phyloP scores from a whole-genome alignment of 257 asterid species.

The Sherardia arvensis region DNA sequence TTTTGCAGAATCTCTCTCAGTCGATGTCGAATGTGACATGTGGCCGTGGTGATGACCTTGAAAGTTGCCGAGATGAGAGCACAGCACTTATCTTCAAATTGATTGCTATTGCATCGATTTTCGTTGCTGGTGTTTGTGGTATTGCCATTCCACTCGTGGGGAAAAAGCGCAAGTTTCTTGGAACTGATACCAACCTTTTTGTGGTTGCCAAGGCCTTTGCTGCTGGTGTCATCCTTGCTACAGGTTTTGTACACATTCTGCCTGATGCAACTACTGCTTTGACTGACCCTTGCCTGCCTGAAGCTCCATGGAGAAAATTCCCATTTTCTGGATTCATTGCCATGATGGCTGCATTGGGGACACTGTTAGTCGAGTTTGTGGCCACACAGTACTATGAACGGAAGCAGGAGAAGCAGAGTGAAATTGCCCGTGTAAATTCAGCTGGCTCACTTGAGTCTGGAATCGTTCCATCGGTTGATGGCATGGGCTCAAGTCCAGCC shows the following conservation, averaged over 20 bases:
- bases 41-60: constrained; percentile 21
- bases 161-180: constrained; percentile 58
- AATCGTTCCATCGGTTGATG: constrained; percentile 39
- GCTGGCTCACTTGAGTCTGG: constrained; percentile 45
- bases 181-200: constrained; percentile 69
- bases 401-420: constrained; percentile 54
- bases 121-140: constrained; percentile 69
- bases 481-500: constrained; percentile 20
- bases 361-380: constrained; percentile 70
- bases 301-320: constrained; percentile 68
- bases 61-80: constrained; percentile 55
- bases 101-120: constrained; percentile 64
- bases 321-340: constrained; percentile 95
- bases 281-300: constrained; percentile 57
- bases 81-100: constrained; percentile 56
- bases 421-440: constrained; percentile 24
- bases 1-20: constrained; percentile 37
- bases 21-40: constrained; percentile 60
- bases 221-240: constrained; percentile 95
- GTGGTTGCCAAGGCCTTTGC: constrained; percentile 88
- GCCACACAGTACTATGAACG: constrained; percentile 92
- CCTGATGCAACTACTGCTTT: constrained; percentile 71
- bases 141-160: constrained; percentile 78
- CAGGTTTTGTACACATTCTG: constrained; percentile 94
- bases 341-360: constrained; percentile 86